Evolutionary conservation across 176 grass and related monocot genomes (phyloP).

Genomic region (Aechmea fasciata): DNA sequence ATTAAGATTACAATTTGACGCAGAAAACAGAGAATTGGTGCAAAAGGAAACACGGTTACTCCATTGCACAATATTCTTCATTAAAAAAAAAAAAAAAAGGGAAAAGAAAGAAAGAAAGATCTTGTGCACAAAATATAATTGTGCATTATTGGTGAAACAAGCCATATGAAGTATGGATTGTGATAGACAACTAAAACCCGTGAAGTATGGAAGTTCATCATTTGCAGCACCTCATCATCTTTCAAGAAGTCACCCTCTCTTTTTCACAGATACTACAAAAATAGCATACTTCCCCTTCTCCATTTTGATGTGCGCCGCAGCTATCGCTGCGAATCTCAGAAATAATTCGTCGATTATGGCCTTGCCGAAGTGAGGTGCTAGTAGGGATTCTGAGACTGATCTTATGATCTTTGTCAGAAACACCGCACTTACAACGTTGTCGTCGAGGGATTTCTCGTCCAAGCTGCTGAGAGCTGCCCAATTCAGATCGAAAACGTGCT

Average conservation of each 20-base stretch:
- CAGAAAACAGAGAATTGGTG: too few relatives aligned
- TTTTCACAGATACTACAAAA: neutral
- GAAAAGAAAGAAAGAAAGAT: too few relatives aligned
- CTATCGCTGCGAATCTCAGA: neutral
- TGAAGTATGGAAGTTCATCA: neutral
- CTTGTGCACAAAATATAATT: too few relatives aligned
- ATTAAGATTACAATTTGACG: too few relatives aligned
- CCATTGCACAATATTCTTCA: too few relatives aligned
- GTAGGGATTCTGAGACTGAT: neutral
- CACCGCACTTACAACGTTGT: too few relatives aligned
- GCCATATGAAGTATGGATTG: too few relatives aligned
- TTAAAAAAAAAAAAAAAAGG: neutral
- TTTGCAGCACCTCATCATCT: neutral
- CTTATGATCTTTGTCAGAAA: neutral
- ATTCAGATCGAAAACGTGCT: neutral
- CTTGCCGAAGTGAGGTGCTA: conserved; percentile 12
- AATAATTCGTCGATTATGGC: conserved; percentile 15
- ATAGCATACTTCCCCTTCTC: neutral
- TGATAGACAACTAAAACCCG: too few relatives aligned
- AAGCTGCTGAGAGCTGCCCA: neutral
- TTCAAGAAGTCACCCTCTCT: neutral
- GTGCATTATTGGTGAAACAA: too few relatives aligned
- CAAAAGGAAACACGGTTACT: too few relatives aligned
- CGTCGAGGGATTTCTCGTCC: too few relatives aligned
- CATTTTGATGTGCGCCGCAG: neutral